Evolutionary conservation across 768 basidiomycete genomes (phyloP).

Genomic region (Xanthoconium purpureum): DNA sequence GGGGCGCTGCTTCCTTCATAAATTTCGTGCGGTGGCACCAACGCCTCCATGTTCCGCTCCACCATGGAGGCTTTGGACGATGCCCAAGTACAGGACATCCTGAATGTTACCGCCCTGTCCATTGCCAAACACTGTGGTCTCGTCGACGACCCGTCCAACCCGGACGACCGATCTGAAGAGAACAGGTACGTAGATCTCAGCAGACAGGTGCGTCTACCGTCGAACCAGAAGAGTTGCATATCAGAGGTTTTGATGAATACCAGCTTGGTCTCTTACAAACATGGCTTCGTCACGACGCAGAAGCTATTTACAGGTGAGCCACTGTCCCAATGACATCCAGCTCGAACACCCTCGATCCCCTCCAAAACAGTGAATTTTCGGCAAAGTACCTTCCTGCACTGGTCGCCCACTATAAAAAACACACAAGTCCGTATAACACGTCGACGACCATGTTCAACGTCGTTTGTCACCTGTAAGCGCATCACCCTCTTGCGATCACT

Average conservation of each 20-base stretch:
- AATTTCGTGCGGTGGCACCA: not conserved
- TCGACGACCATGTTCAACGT: conserved; percentile 34
- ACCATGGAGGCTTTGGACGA: not conserved
- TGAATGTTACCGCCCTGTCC: conserved; percentile 12
- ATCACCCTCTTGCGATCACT: not conserved
- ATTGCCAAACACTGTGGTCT: conserved; percentile 15
- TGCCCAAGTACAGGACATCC: not conserved
- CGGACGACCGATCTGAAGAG: conserved; percentile 4
- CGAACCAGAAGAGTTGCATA: not conserved
- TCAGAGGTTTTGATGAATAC: not conserved
- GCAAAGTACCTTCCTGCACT: conserved; percentile 39
- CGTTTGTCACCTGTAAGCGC: conserved; percentile 11
- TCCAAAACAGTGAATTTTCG: conserved; percentile 24
- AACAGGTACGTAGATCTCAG: conserved; percentile 3
- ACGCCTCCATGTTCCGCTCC: no score
- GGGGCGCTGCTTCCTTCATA: not conserved
- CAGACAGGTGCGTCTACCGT: conserved; percentile 4
- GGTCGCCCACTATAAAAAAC: conserved; percentile 29
- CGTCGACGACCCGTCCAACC: conserved; percentile 4
- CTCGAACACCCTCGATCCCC: not conserved
- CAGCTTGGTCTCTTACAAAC: conserved; percentile 32
- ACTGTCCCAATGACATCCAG: conserved; percentile 16
- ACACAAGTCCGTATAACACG: conserved; percentile 20
- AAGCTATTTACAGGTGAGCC: conserved; percentile 2
- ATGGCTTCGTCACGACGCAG: conserved; percentile 10